phyloP scores from a whole-genome alignment of 1,284 basidiomycete genomes.

The Malassezia vespertilionis region DNA sequence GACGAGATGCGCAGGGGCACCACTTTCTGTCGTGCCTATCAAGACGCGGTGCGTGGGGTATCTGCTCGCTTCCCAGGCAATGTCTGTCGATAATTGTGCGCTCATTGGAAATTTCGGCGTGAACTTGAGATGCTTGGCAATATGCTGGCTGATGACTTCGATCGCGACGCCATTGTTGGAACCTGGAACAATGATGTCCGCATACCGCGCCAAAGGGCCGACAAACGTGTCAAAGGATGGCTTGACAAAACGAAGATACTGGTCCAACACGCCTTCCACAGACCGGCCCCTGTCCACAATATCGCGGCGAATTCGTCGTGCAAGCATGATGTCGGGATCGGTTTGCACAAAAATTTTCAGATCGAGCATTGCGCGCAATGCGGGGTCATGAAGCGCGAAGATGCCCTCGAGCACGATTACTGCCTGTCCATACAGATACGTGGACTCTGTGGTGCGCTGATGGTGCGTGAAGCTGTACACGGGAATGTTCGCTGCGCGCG shows the following conservation, averaged over 20 bases:
- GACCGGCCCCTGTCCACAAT: constrained; percentile 73
- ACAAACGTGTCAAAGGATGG: constrained; percentile 90
- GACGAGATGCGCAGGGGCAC: constrained; percentile 1
- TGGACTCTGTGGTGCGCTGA: constrained; percentile 70
- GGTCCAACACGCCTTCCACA: constrained; percentile 76
- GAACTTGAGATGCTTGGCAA: constrained; percentile 61
- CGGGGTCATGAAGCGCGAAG: constrained; percentile 63
- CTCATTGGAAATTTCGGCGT: neutral
- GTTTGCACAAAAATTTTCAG: constrained; percentile 64
- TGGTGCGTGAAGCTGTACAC: constrained; percentile 88
- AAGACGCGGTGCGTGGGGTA: constrained; percentile 1
- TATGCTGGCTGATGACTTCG: constrained; percentile 81
- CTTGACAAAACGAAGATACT: constrained; percentile 77
- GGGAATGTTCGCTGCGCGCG: constrained; percentile 60
- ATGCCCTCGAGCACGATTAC: constrained; percentile 93
- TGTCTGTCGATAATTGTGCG: too few species aligned
- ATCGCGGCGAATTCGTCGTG: constrained; percentile 76
- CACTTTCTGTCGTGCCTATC: neutral
- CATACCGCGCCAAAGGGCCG: constrained; percentile 70
- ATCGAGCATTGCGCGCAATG: constrained; percentile 70
- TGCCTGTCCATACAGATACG: constrained; percentile 89
- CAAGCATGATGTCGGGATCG: constrained; percentile 93
- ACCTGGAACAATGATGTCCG: constrained; percentile 54
- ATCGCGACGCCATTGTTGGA: constrained; percentile 56
- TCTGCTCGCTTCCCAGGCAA: neutral